Evolutionary conservation across 2,329 filamentous ascomycete genomes (phyloP), one percentile per base, ranked within the genome.

Genomic region (Alternaria conjuncta): DNA sequence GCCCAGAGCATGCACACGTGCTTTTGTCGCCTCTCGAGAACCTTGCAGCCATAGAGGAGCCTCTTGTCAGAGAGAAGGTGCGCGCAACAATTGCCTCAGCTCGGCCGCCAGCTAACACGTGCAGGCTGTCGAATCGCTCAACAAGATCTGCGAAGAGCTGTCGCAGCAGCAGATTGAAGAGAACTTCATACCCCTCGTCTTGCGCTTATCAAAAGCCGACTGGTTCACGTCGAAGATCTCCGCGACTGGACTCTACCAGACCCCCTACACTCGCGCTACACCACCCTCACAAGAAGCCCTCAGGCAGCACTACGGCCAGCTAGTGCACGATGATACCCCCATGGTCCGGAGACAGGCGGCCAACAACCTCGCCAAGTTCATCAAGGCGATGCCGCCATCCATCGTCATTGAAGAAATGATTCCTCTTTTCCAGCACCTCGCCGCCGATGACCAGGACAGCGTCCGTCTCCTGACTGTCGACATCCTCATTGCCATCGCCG

Each of bases 151-250:
- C 87, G 89, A 90, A 78, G 90, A 97, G 80, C 88, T 99, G 60
- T 97, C 94, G 55, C 85, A 93, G 74, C 88, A 93, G 81, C 96
- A 99, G 85, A 91, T 98, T 79, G 96, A 99, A 86, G 93, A 97
- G 77, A 92, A 94, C 83, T 98, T 98, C 84, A 95, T 99, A 73
- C 96, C 96, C 66, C 90, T 99, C 78, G 94, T 94, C 64, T 89
- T 97, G 78, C 93, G 96, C 79, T 92, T 99, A 66, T 96, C 96
- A 70, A 99, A 98, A 87, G 96, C 96, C 83, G 96, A 99, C 84
- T 99, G 96, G 96, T 99, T 99, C 83, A 99, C 96, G 61, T 98
- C 96, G 70, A 99, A 98, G 85, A 96, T 99, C 70, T 99, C 96
- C 30, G 96, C 95, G 67, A 97, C 95, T 70, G 96, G 96, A 67